phyloP scores from a whole-genome alignment of 345 rosid species.

The Euphorbia tirucalli region DNA sequence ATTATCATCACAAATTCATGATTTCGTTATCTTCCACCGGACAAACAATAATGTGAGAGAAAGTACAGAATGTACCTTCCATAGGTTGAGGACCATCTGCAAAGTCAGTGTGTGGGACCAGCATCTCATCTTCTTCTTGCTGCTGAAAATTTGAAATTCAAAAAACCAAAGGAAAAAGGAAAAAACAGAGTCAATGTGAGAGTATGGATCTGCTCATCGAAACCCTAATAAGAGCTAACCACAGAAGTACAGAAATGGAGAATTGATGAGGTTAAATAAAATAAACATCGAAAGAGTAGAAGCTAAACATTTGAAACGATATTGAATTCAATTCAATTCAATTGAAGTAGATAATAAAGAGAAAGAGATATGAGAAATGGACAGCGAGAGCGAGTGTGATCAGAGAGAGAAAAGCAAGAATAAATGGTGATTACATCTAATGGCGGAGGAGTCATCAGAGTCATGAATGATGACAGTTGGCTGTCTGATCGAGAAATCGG shows the following conservation, averaged over 20 bases:
- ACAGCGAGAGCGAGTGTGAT: slow-evolving; percentile 10
- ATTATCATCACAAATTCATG: neutral
- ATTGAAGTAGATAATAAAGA: slow-evolving; percentile 4
- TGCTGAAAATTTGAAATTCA: slow-evolving; percentile 7
- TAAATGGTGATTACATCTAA: slow-evolving; percentile 34
- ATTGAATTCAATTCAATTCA: neutral
- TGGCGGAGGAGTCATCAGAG: slow-evolving; percentile 59
- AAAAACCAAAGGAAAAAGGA: neutral
- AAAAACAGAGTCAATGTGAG: slow-evolving; percentile 12
- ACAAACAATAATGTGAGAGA: neutral
- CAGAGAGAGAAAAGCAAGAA: slow-evolving; percentile 6
- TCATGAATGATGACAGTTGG: slow-evolving; percentile 33
- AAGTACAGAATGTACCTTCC: slow-evolving; percentile 33
- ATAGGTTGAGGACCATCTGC: slow-evolving; percentile 42
- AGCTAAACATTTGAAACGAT: neutral
- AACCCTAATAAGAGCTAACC: slow-evolving; percentile 33
- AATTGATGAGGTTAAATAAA: neutral
- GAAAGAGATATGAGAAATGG: neutral
- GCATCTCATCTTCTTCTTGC: slow-evolving; percentile 41
- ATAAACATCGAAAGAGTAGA: neutral
- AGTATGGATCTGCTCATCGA: slow-evolving; percentile 41
- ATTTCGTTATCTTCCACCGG: neutral
- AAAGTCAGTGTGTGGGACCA: slow-evolving; percentile 38
- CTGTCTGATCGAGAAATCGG: slow-evolving; percentile 30
- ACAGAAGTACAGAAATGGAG: neutral